phyloP scores from a whole-genome alignment of 1,284 basidiomycete species.

The Coniferiporia sulphurascens region DNA sequence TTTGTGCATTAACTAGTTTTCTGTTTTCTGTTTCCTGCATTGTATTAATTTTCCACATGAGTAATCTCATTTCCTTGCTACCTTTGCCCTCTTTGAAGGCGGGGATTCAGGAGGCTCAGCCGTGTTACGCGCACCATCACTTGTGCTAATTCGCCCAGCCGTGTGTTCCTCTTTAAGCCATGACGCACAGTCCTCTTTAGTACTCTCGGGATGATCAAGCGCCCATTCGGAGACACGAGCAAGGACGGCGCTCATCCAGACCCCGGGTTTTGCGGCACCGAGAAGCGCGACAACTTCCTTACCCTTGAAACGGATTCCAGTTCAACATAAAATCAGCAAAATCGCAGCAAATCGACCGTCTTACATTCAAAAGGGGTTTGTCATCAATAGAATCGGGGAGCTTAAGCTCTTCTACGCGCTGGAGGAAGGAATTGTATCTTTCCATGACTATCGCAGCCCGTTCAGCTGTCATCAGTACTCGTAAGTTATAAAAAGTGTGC shows the following conservation, averaged over 20 bases:
- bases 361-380: constrained; percentile 72
- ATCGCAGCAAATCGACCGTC: constrained; percentile 26
- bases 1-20: not conserved
- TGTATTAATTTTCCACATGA: not conserved
- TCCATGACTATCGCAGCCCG: constrained; percentile 45
- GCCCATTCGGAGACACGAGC: constrained; percentile 76
- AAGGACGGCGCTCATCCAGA: constrained; percentile 65
- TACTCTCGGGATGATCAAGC: constrained; percentile 63
- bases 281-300: constrained; percentile 58
- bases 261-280: constrained; percentile 52
- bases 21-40: not conserved
- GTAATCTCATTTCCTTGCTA: not conserved
- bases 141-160: constrained; percentile 35
- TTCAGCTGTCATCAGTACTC: constrained; percentile 30
- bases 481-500: constrained; percentile 15
- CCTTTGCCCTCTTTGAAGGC: constrained; percentile 11
- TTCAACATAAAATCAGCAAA: not conserved
- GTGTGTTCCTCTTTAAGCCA: constrained; percentile 62
- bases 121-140: not conserved
- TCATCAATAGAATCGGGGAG: constrained; percentile 60
- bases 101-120: constrained; percentile 2
- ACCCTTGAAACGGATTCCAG: constrained; percentile 48
- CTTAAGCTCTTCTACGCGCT: constrained; percentile 56
- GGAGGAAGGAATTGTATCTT: constrained; percentile 63
- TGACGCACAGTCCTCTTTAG: constrained; percentile 57